These are phyloP conservation scores for Aspergillus glaucus DNA, from an alignment of 2,329 filamentous ascomycete species.

Conservation along the genomic window DNA sequence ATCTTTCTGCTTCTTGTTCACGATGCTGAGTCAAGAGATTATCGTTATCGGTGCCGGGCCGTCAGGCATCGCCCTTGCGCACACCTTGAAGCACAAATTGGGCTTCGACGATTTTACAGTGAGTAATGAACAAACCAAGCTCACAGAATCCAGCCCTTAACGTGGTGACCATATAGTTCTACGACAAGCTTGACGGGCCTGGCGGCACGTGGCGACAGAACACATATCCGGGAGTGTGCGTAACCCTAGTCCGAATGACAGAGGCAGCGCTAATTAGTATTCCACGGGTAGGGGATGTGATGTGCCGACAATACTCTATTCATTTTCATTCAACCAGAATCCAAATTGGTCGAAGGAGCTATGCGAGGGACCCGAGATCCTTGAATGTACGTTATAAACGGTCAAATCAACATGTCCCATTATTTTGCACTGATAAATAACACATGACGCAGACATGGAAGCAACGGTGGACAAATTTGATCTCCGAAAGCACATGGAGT, in stretches of 20 bases:
- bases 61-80: slow-evolving; percentile 27
- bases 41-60: slow-evolving; percentile 31
- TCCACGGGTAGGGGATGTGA: slow-evolving; percentile 13
- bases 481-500: slow-evolving; percentile 9
- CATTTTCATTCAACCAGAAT: slow-evolving; percentile 14
- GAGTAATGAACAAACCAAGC: too few species aligned
- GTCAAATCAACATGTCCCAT: too few species aligned
- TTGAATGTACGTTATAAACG: slow-evolving; percentile 4
- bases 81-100: slow-evolving; percentile 27
- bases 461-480: slow-evolving; percentile 8
- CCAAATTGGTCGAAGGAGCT: slow-evolving; percentile 15
- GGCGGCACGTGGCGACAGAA: slow-evolving; percentile 28
- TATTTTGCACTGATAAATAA: too few species aligned
- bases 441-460: slow-evolving; percentile 6
- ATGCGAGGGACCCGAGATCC: slow-evolving; percentile 10
- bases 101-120: slow-evolving; percentile 24
- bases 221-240: slow-evolving; percentile 26
- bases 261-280: not conserved
- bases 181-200: slow-evolving; percentile 25
- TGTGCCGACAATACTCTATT: slow-evolving; percentile 13
- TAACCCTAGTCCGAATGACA: not conserved
- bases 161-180: slow-evolving; percentile 6
- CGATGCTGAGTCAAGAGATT: slow-evolving; percentile 1
- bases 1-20: not conserved
- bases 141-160: too few species aligned